Evolutionary conservation across 306 rosid genomes (phyloP).

Genomic region (Oxytropis ochrocephala): DNA sequence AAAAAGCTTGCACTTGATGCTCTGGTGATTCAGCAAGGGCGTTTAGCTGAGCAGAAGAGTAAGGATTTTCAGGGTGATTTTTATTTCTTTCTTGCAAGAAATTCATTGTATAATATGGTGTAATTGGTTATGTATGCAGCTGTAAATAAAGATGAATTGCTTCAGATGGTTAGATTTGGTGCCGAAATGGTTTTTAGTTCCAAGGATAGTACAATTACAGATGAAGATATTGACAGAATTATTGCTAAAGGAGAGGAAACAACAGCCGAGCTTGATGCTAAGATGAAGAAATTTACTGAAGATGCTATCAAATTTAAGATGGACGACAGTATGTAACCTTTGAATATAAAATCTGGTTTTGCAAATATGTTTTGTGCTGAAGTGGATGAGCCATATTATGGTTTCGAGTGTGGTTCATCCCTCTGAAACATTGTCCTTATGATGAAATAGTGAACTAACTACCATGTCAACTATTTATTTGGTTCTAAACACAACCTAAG

Average conservation of each 20-base stretch:
- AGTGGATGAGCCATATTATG: conserved; percentile 8
- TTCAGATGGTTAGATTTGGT: conserved; percentile 97
- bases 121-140: conserved; percentile 42
- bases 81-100: neutral
- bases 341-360: neutral
- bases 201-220: conserved; percentile 93
- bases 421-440: neutral
- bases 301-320: conserved; percentile 98
- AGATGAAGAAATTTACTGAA: conserved; percentile 99
- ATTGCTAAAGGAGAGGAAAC: conserved; percentile 98
- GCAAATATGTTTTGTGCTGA: neutral
- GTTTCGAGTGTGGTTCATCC: neutral
- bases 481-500: neutral
- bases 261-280: conserved; percentile 95
- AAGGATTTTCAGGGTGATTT: conserved; percentile 7
- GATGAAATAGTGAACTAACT: neutral
- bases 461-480: neutral
- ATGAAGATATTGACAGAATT: conserved; percentile 94
- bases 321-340: conserved; percentile 78
- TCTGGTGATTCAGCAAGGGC: conserved; percentile 96
- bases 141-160: conserved; percentile 93
- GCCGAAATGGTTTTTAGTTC: conserved; percentile 99
- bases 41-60: conserved; percentile 97
- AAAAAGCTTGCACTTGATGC: conserved; percentile 99
- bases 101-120: neutral